Evolutionary conservation across 371 early-diverging fungal genomes (phyloP), one percentile per base, ranked within the genome.

Genomic region (Mortierella sp.): DNA sequence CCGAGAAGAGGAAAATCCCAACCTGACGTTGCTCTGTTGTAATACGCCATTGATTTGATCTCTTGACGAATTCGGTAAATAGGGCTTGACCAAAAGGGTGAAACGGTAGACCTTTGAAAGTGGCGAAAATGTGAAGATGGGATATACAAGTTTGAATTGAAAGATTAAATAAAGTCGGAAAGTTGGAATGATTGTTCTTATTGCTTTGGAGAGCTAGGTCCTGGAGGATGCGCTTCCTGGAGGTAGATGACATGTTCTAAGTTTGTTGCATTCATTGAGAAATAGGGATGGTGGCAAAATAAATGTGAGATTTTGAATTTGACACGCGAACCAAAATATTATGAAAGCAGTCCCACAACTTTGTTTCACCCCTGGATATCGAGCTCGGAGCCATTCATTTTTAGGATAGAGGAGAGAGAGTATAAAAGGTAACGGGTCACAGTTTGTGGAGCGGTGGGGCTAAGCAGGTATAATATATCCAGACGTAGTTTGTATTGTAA

Each of bases 21-120:
- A 38, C 53, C n/a, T 75, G 75, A 6, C 81, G 75, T 21, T 81
- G 76, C 43, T 75, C 75, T 13, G 72, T 71, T 0, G 75, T 72
- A 32, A 81, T 67, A 28, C 67, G 66, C 73, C 78, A 72, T 6
- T 70, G 65, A 7, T 53, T 53, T 4, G 74, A 48, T 3, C 65
- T 50, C 8, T 63, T 21, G 32, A 53, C n/a, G 40, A 80, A 80
- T 21, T 63, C 74, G 21, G 33, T n/a, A 28, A 50, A 59, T 65
- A 80, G 64, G 57, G 80, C 75, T 57, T 74, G 40, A 16, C 80
- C 80, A 61, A 80, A 74, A 7, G 80, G 74, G 36, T 55, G 41
- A 57, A 57, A 74, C 32, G 74, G 50, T 1, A 80, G 58, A 4
- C 80, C 80, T 1, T 80, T 65, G 13, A 80, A 61, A 19, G 75